Conservation (phyloP, 2,329 filamentous ascomycete species). For the Lecanosticta acicola region DNA sequence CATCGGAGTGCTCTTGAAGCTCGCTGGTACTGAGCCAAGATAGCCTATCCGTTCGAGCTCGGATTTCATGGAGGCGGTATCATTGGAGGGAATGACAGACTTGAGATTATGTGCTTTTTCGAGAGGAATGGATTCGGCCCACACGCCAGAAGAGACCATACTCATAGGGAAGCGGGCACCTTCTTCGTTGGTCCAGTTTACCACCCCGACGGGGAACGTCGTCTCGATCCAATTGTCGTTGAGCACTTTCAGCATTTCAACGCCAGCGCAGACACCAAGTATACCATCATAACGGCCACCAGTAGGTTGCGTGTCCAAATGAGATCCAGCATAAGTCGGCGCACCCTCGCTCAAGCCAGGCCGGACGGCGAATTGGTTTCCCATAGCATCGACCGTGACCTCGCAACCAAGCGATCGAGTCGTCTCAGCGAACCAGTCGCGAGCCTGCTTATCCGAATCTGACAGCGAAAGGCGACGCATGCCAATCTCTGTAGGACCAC, state of each 20-base stretch:
- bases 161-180: slow-evolving; percentile 72
- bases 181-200: slow-evolving; percentile 82
- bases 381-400: slow-evolving; percentile 67
- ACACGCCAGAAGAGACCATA: slow-evolving; percentile 70
- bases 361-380: slow-evolving; percentile 71
- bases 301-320: slow-evolving; percentile 52
- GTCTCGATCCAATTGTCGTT: slow-evolving; percentile 64
- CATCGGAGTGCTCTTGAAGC: slow-evolving; percentile 57
- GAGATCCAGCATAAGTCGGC: slow-evolving; percentile 65
- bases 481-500: slow-evolving; percentile 57
- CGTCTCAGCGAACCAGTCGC: slow-evolving; percentile 69
- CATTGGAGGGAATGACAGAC: slow-evolving; percentile 53
- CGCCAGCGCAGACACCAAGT: slow-evolving; percentile 64
- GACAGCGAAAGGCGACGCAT: slow-evolving; percentile 71
- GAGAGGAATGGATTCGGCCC: slow-evolving; percentile 62
- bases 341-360: slow-evolving; percentile 56
- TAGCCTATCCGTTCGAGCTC: slow-evolving; percentile 70
- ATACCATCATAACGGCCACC: slow-evolving; percentile 73
- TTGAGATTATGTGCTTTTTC: slow-evolving; percentile 56
- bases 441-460: slow-evolving; percentile 63
- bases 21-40: slow-evolving; percentile 54
- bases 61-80: slow-evolving; percentile 57
- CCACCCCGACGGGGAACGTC: slow-evolving; percentile 64
- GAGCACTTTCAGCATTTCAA: slow-evolving; percentile 66
- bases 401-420: slow-evolving; percentile 60